Evolutionary conservation across 768 basidiomycete species (phyloP), one percentile per base, ranked within the genome.

Genomic region (Suillus weaverae): DNA sequence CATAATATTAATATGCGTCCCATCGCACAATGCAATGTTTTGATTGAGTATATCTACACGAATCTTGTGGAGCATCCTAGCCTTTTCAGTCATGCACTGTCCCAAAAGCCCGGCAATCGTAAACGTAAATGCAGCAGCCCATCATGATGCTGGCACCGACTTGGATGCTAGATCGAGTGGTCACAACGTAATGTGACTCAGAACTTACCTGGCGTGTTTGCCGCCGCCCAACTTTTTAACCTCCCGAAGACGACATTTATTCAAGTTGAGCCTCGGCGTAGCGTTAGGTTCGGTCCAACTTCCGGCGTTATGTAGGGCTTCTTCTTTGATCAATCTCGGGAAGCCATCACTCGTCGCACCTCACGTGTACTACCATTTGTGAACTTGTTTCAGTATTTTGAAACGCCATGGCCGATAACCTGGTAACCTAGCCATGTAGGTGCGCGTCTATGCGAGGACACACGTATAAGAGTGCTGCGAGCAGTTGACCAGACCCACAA

Each of bases 311-410:
- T 20, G 39, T 11, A 41, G 35, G n/a, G 7, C 38, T 36, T 56
- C 35, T 57, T 57, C 56, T 57, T 39, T 39, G 56, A 39, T 20
- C 18, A 59, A 39, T 59, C 10, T 59, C 56, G 56, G 56, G 56
- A 20, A 20, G 18, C 11, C 35, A 38, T 13, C 16, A 4, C 2
- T 26, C 26, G 26, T 26, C 26, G 35, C 51, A 32, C 51, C 32
- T 33, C 32, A 54, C 53, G 32, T 54, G 53, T 32, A 54, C 26
- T 36, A 9, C 38, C 38, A 14, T 30, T 54, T 33, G 36, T 38
- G 38, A 16, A 39, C 10, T 53, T 18, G 26, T 11, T 32, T 26
- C n/a, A 46, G n/a, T 26, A 26, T 26, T 44, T n/a, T 57, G 55
- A 16, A 18, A 57, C 13, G 0, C 16, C 22, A 11, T 2, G 14